Conservation (phyloP, 2,329 filamentous ascomycete genomes). For the Cladosporium austrohemisphaericum region DNA sequence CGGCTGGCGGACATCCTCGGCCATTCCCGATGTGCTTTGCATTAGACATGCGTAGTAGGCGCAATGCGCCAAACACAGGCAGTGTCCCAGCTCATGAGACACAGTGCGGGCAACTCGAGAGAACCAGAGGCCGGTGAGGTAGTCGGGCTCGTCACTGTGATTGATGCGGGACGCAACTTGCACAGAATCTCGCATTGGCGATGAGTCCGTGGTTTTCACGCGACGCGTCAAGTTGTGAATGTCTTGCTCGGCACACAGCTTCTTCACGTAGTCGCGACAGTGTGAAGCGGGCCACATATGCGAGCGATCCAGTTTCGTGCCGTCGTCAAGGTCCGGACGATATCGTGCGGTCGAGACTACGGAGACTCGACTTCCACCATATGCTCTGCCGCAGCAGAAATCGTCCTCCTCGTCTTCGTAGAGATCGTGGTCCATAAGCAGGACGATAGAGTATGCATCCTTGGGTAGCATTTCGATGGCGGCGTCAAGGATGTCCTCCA, state of each 20-base stretch:
- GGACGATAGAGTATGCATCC: constrained; percentile 57
- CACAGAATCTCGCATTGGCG: constrained; percentile 19
- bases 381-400: constrained; percentile 65
- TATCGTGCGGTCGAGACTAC: constrained; percentile 63
- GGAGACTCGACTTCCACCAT: constrained; percentile 59
- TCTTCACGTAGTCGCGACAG: constrained; percentile 51
- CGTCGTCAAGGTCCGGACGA: constrained; percentile 46
- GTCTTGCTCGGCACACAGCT: constrained; percentile 23
- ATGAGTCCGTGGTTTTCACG: not conserved
- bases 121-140: constrained; percentile 51
- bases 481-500: constrained; percentile 59
- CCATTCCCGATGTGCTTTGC: constrained; percentile 56
- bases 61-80: constrained; percentile 65
- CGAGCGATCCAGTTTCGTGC: constrained; percentile 42
- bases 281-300: constrained; percentile 66
- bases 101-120: constrained; percentile 55
- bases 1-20: constrained; percentile 59
- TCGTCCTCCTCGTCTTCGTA: constrained; percentile 64
- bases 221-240: constrained; percentile 1
- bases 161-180: constrained; percentile 2
- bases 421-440: constrained; percentile 60
- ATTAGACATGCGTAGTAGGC: constrained; percentile 62
- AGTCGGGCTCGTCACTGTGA: not conserved
- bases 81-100: constrained; percentile 65
- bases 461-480: constrained; percentile 51